A percentile compares a stretch with the other conserved stretches of the same genome.
Conservation (phyloP, 202 grass and related monocot species). For the Elaeis oleifera region DNA sequence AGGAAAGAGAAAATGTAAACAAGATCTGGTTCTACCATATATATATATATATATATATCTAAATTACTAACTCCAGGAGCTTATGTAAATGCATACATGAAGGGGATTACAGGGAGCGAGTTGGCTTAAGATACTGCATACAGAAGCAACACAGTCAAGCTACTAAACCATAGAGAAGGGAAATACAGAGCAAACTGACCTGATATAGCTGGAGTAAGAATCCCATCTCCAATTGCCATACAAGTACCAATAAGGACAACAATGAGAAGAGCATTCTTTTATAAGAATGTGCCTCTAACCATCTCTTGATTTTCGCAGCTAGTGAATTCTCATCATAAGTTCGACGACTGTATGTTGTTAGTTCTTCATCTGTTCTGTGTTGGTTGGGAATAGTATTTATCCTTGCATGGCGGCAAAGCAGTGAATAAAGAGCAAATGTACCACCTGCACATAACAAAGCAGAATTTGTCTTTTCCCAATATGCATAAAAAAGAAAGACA, state of each 20-base stretch:
- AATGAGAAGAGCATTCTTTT: constrained; percentile 87
- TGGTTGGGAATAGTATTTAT: constrained; percentile 95
- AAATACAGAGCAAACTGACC: constrained; percentile 23
- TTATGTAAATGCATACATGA: no score
- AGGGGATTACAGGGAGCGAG: no score
- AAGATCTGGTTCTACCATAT: no score
- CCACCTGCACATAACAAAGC: constrained; percentile 48
- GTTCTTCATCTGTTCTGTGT: constrained; percentile 78
- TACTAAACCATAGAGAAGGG: no score
- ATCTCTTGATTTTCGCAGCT: constrained; percentile 75
- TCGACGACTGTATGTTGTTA: constrained; percentile 92
- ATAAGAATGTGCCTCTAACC: constrained; percentile 68
- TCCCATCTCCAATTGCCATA: constrained; percentile 97
- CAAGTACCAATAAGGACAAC: constrained; percentile 91
- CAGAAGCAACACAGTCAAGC: no score
- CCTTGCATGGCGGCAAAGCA: constrained; percentile 93
- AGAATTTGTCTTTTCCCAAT: not conserved
- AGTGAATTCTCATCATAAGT: constrained; percentile 78
- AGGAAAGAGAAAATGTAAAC: no score
- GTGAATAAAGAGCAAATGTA: constrained; percentile 95
- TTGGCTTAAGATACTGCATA: no score
- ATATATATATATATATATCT: no score
- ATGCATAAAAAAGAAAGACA: not conserved
- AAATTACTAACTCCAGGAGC: no score
- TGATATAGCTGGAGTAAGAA: constrained; percentile 97